phyloP scores from a whole-genome alignment of 208 protist genomes.

The Strigomonas galati region DNA sequence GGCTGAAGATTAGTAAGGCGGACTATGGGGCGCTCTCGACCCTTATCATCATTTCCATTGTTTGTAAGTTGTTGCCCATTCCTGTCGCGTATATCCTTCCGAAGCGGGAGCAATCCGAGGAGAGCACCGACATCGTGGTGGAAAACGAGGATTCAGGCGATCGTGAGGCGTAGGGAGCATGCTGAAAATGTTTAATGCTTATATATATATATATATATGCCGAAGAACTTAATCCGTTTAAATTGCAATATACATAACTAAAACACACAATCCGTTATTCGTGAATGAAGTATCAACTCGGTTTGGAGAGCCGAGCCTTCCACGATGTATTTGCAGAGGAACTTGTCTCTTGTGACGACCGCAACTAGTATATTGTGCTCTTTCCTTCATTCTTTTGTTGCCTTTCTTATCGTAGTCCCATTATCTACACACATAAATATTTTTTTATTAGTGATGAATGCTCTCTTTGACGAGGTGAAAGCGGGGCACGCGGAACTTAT shows the following conservation, averaged over 20 bases:
- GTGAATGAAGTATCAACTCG: too few relatives aligned
- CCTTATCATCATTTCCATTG: constrained; percentile 28
- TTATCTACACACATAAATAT: too few relatives aligned
- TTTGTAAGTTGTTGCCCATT: constrained; percentile 42
- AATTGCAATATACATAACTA: too few relatives aligned
- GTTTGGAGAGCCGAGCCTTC: constrained; percentile 12
- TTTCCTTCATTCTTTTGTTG: too few relatives aligned
- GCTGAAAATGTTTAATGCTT: neutral
- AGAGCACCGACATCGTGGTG: neutral
- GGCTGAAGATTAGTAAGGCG: constrained; percentile 21
- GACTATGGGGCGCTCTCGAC: constrained; percentile 30
- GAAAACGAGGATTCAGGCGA: neutral
- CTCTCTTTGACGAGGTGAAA: constrained; percentile 11
- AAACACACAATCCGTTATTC: too few relatives aligned
- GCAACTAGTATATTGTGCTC: neutral
- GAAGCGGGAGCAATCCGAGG: constrained; percentile 10
- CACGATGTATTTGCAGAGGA: neutral
- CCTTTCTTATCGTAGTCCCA: too few relatives aligned
- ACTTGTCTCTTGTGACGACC: constrained; percentile 1
- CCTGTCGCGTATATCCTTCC: constrained; percentile 38
- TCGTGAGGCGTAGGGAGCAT: neutral
- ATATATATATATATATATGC: neutral
- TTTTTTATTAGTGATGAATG: neutral
- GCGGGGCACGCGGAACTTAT: constrained; percentile 31
- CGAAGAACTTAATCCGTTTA: too few relatives aligned